These are phyloP conservation scores for Alternaria incomplexa DNA, from an alignment of 2,329 filamentous ascomycete species.

Conservation along the genomic window DNA sequence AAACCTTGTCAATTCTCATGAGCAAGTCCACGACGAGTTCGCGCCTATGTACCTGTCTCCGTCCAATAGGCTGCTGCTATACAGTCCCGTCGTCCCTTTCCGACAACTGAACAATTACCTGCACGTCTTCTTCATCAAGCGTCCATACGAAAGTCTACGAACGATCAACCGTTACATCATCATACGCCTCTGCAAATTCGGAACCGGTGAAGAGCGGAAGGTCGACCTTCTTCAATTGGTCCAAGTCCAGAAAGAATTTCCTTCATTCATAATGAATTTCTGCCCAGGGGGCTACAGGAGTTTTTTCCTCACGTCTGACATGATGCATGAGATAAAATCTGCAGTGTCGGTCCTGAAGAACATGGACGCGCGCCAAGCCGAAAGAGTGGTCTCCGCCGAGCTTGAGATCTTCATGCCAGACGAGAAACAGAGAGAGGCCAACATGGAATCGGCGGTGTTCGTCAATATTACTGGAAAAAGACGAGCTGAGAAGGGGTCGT, in stretches of 20 bases:
- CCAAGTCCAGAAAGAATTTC: not conserved
- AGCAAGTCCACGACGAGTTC: not conserved
- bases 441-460: rapidly evolving
- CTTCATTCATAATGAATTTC: not conserved
- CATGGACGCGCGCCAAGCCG: not conserved
- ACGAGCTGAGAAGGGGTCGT: not conserved
- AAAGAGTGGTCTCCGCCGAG: not conserved
- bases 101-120: not conserved
- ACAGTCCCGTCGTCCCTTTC: not conserved
- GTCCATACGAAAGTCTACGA: not conserved
- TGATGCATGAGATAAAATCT: not conserved
- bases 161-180: not conserved
- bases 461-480: not conserved
- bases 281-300: not conserved
- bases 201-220: not conserved
- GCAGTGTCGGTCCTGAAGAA: not conserved
- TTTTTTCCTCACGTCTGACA: not conserved
- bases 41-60: not conserved
- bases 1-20: not conserved
- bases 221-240: not conserved
- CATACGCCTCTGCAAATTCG: not conserved
- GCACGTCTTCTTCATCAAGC: not conserved
- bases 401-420: not conserved
- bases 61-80: not conserved
- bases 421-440: not conserved